These are phyloP conservation scores for Mycena albidolilacea DNA, from an alignment of 768 basidiomycete species.

Conservation along the genomic window DNA sequence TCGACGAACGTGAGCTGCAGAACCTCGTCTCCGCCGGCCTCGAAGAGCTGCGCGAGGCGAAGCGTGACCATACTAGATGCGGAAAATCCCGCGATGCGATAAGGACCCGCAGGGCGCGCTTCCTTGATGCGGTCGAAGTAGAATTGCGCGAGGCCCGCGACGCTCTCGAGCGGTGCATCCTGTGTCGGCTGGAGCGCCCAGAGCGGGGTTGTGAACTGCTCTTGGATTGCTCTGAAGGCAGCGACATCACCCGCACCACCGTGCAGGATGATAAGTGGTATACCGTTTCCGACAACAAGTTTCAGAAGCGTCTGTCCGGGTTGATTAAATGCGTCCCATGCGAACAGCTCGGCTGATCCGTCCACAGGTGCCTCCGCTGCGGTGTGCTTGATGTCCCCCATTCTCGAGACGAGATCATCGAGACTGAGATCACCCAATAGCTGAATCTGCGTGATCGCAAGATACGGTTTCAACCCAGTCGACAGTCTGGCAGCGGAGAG, in stretches of 20 bases:
- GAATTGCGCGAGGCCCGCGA: constrained; percentile 33
- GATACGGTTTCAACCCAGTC: not conserved
- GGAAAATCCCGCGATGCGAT: constrained; percentile 37
- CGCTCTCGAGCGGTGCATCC: constrained; percentile 36
- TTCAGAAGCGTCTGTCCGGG: not conserved
- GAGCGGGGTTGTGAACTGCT: constrained; percentile 30
- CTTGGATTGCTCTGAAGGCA: constrained; percentile 14
- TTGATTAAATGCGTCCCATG: not conserved
- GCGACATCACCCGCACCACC: not conserved
- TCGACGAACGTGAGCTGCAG: not conserved
- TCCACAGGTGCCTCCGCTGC: not conserved
- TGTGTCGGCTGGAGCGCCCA: constrained; percentile 36
- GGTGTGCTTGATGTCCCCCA: not conserved
- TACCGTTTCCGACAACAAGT: not conserved
- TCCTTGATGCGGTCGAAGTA: constrained; percentile 42
- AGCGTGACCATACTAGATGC: not conserved
- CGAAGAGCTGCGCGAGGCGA: not conserved
- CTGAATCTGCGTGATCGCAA: constrained; percentile 15
- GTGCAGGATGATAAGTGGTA: not conserved
- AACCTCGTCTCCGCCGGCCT: not conserved
- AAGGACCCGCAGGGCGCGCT: constrained; percentile 38
- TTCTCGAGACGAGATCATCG: not conserved
- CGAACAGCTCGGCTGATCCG: not conserved
- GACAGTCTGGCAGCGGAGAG: constrained; percentile 4
- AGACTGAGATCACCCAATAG: constrained; percentile 5